Evolutionary conservation across 2,329 filamentous ascomycete species (phyloP), one percentile per base, ranked within the genome.

Genomic region (Triangularia verruculosa): DNA sequence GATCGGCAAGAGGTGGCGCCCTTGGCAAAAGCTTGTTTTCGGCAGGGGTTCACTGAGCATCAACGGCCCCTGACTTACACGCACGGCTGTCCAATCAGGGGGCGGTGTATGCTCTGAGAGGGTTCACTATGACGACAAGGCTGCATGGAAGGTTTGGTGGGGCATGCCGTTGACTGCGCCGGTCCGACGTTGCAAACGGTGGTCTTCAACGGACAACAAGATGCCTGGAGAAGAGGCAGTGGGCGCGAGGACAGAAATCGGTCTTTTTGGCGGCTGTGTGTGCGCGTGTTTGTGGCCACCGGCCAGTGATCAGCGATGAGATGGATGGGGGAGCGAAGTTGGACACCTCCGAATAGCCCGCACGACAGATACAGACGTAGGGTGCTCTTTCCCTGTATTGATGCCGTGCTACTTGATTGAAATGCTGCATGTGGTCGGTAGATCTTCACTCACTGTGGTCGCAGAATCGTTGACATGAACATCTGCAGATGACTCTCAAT

Each of bases 21-120:
- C 57, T 59, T 59, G 57, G 57, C 12, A 52, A 57, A 59, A 52
- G 57, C 57, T 59, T 59, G 25, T 59, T 52, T 32, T 8, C 3
- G 22, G n/a, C 20, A 53, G 20, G 51, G 51, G 51, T n/a, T 15
- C 3, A 3, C 1, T 20, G n/a, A 39, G 15, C 1, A 17, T 13
- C 13, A 39, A 39, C 34, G 34, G 34, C 15, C 13, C 34, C 13
- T 17, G 34, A 39, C 34, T 39, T 39, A 39, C 55, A 57, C 30
- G n/a, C n/a, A n/a, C 17, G 5, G 15, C 11, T 39, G 17, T 57
- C 55, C n/a, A 39, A 20, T 57, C 55, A 57, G 28, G 55, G 32
- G 25, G 11, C 56, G 3, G 56, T 47, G n/a, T 11, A 20, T 47
- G 39, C 7, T 47, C n/a, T 17, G 20, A 58, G 56, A 58, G 32